Conservation (phyloP, 1,284 basidiomycete genomes). For the Spongiforma sp. region DNA sequence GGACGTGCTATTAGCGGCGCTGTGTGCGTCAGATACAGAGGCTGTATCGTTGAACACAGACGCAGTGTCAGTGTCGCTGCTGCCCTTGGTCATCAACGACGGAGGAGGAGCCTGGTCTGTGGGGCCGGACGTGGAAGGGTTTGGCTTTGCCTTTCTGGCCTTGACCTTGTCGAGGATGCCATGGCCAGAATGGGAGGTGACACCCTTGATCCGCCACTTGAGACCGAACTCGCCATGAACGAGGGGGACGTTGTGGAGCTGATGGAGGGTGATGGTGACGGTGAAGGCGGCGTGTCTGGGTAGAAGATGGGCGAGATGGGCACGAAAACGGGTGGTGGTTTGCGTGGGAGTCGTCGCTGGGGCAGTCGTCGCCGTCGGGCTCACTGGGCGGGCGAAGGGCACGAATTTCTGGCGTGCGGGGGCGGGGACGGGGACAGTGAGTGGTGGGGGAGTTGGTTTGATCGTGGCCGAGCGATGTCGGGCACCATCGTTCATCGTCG, state of each 20-base stretch:
- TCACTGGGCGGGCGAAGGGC: constrained; percentile 6
- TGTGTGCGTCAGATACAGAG: constrained; percentile 36
- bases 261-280: constrained; percentile 68
- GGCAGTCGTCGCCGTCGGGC: not conserved
- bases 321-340: constrained; percentile 25
- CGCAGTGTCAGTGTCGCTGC: constrained; percentile 35
- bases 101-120: not conserved
- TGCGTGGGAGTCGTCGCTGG: not conserved
- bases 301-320: constrained; percentile 36
- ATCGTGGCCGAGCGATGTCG: constrained; percentile 33
- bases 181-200: constrained; percentile 47
- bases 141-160: constrained; percentile 44
- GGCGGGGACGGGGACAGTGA: constrained; percentile 4
- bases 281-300: constrained; percentile 62
- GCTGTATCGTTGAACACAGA: constrained; percentile 33
- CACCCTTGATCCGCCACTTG: constrained; percentile 39
- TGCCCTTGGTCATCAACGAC: constrained; percentile 13
- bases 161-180: constrained; percentile 43
- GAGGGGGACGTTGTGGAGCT: constrained; percentile 56
- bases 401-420: not conserved
- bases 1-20: constrained; percentile 35
- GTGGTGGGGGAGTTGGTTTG: constrained; percentile 16
- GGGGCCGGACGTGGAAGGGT: constrained; percentile 11
- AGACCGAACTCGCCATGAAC: constrained; percentile 77
- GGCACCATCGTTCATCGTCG: not conserved